Base-by-base conservation (phyloP, 305 asterid genomes). In the Fraxinus albicans region DNA sequence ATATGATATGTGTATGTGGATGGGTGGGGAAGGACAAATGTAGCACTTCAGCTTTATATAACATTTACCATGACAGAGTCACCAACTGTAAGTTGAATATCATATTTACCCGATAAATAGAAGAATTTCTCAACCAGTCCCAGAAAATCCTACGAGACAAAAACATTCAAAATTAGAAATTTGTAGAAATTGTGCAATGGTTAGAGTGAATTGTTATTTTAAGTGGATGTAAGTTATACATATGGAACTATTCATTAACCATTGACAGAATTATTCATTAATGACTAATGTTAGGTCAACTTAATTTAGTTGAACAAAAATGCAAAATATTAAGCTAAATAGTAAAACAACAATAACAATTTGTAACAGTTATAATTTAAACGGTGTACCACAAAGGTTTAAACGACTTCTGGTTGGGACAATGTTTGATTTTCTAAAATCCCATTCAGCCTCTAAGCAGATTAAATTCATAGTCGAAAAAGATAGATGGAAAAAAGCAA, bases 71-170 rank as follows among this genome's bases (percentile, higher is more conserved):
- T 94, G 89, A 85, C 93, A 23, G 91, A 77, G 87, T 96, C 99
- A 50, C 99, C 99, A 78, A 94, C 90, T 76, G 97, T 88, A 74
- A 96, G 98, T 83, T 93, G 91, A 90, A 96, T 90, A 85, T 92
- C 95, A 79, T 93, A 94, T 81, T 78, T 91, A 79, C 97, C 99
- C 7, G 99, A 95, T 79, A 95, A 87, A 90, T 95, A 95, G 86
- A 85, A 92, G 55, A 96, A 90, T 86, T 92, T 94, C 89, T 94
- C 99, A 80, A 96, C 99, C 85, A 96, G 91, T 81, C 99, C 97
- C 87, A 94, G 92, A 88, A 96, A 96, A 88, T 94, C 98, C 98
- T 96, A 86, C 92, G 90, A 89, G 86, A 86, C 63, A 83, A 78
- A 80, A 70, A 70, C 38, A 83, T 33, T 34, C 83, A 17, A 34